Evolutionary conservation across 2,329 filamentous ascomycete species (phyloP), one percentile per base, ranked within the genome.

Genomic region (Aspergillus phoenicis): DNA sequence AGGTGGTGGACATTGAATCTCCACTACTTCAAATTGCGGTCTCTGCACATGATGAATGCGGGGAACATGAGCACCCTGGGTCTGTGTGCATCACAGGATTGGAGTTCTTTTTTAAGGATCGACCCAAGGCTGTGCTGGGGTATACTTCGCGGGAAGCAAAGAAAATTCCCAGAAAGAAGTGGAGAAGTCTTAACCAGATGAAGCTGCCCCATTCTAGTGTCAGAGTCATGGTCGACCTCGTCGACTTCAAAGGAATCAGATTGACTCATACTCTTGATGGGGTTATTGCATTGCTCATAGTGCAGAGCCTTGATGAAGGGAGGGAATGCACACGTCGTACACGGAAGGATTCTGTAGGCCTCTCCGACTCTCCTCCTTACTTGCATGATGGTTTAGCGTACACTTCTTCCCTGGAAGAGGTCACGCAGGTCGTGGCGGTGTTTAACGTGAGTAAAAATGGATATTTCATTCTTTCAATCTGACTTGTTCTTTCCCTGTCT

Each of bases 71-170:
- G 3, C 1, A 1, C 8, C 28, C 28, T 30, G 28, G 52, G 3
- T 3, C 10, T 28, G 36, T 58, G 8, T 52, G 24, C 8, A 36
- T 61, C 30, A 61, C 55, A 10, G 59, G 59, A 30, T 7, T 61
- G 47, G 55, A 58, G 4, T 61, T 61, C 24, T 41, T 61, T 17
- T 61, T 58, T 20, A 39, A 51, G 7, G 22, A 61, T 45, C 20
- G 48, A 5, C 49, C 59, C 8, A 36, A 13, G 6, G 49, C 38
- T 2, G 45, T 49, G 17, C 10, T 61, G 26, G 59, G 59, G 4
- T 61, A 54, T 41, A n/a, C 59, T 6, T 48, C 28, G 15, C 59
- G 30, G 26, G 55, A 48, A 10, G 59, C 59, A 41, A 10, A 1
- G 53, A 8, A 47, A 13, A 17, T 43, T 1, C 13, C 43, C 2